Base-by-base conservation (phyloP, 2,329 filamentous ascomycete genomes). In the Coniochaeta sp. region DNA sequence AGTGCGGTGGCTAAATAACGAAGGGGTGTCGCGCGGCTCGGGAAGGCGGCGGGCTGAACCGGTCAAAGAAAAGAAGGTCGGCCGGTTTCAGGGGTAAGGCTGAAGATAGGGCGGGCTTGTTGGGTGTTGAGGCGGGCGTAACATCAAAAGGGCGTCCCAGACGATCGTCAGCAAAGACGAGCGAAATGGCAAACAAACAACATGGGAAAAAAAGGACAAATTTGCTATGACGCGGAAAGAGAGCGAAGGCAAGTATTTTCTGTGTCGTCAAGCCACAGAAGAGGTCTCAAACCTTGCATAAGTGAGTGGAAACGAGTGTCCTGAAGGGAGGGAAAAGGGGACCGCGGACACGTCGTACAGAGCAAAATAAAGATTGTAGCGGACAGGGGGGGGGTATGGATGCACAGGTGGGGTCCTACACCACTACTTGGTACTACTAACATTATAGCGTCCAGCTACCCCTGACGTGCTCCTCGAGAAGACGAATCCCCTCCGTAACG, bases 31-130 rank as follows among this genome's bases (percentile, higher is more conserved):
- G 47, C 47, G 47, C 47, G 47, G 47, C 47, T 52, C 47, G 47
- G 47, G 47, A 52, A n/a, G 47, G 47, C 47, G 47, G 47, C 47
- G 47, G 47, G 47, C 47, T 52, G 47, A 30, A 28, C 47, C 47
- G 47, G 26, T 52, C 24, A 52, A 30, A 52, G 47, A 30, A 30
- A 30, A 14, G 38, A 42, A 26, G 26, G 32, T 26, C 12, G 26
- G 44, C 24, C 44, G 34, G 47, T 54, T 59, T 59, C 58, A 59
- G 58, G 58, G 58, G 58, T 55, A 54, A 52, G 58, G 42, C 50
- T 47, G 30, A 59, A 26, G 24, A 42, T n/a, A n/a, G n/a, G n/a
- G n/a, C n/a, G 30, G 38, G 38, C 38, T 34, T 38, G 14, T 19
- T 36, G 24, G 16, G 4, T 56, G n/a, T n/a, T n/a, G 34, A 28